Conservation (phyloP, 2,329 filamentous ascomycete genomes). For the Calonectria pteridis region DNA sequence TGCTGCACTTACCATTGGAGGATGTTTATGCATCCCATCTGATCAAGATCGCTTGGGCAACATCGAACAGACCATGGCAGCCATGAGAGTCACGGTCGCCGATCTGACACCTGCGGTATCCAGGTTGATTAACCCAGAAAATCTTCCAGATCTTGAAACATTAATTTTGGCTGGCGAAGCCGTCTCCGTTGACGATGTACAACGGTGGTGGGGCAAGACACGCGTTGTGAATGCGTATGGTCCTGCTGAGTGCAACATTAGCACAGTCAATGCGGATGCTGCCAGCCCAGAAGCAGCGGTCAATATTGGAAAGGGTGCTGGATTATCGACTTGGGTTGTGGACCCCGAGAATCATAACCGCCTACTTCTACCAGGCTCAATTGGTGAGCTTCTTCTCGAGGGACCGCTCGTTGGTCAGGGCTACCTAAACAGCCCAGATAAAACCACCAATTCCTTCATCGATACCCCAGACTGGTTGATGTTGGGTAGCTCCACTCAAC, state of each 20-base stretch:
- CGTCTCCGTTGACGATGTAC: background rate
- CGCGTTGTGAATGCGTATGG: conserved; percentile 23
- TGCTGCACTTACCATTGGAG: conserved; percentile 57
- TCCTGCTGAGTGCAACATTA: conserved; percentile 22
- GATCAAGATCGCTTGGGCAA: conserved; percentile 21
- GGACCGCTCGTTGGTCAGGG: conserved; percentile 62
- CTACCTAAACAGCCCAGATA: conserved; percentile 56
- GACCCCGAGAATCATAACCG: conserved; percentile 36
- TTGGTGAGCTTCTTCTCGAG: conserved; percentile 60
- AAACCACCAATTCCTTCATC: conserved; percentile 48
- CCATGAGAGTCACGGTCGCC: background rate
- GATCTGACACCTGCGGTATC: conserved; percentile 28
- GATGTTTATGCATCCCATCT: conserved; percentile 26
- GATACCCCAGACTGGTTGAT: conserved; percentile 54
- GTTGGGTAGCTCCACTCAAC: background rate
- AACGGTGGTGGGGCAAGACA: conserved; percentile 7
- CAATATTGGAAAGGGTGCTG: conserved; percentile 16
- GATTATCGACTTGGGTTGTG: conserved; percentile 38
- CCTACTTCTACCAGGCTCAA: conserved; percentile 40
- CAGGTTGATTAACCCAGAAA: background rate
- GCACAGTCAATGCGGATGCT: background rate
- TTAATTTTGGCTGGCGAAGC: conserved; percentile 28
- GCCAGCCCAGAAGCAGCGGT: background rate
- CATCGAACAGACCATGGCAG: background rate
- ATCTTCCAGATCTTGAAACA: conserved; percentile 13